Evolutionary conservation across 2,329 filamentous ascomycete genomes (phyloP), one percentile per base, ranked within the genome.

Genomic region (Sporothrix curviconia): DNA sequence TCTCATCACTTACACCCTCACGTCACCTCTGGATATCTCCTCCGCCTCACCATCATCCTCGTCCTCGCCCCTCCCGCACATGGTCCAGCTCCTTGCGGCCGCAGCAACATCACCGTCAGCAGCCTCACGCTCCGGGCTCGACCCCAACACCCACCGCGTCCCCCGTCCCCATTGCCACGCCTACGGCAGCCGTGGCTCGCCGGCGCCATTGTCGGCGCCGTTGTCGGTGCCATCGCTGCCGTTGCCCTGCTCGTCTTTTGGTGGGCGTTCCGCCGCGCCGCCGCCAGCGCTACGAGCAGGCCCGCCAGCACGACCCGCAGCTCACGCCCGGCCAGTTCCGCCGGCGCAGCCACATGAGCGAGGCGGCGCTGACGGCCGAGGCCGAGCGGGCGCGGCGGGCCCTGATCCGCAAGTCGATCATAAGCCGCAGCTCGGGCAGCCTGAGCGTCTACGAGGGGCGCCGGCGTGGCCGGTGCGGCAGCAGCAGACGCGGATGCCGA

Each of bases 401-500:
- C 46, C 74, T 77, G 63, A 77, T 78, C 58, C 70, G 71, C 53
- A 78, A 78, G 63, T 76, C 74, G 2, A 64, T 77, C 1, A 65
- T 66, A 30, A 65, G 59, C 25, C 64, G 68, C 47, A 68, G 55
- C 37, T 52, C 51, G 22, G 39, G 8, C 7, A 54, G 36, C 15
- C 25, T 55, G 6, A 47, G 53, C 66, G 7, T 59, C 42, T 57
- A 39, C 19, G 32, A 51, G 8, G 14, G 24, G 22, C 28, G 32
- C 44, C 7, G 28, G 22, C n/a, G n/a, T n/a, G n/a, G n/a, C n/a
- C n/a, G n/a, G n/a, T n/a, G n/a, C n/a, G 42, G 62, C 67, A 47
- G 53, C 56, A 12, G 53, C n/a, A n/a, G n/a, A n/a, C n/a, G n/a
- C n/a, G n/a, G n/a, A n/a, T n/a, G 17, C 47, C 12, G 30, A 24